Percentiles rank a stretch among this genome's conserved stretches.
These are phyloP conservation scores for Saccharomycopsis hybrid DNA, from an alignment of 1,139 yeast genomes.

Conservation along the genomic window DNA sequence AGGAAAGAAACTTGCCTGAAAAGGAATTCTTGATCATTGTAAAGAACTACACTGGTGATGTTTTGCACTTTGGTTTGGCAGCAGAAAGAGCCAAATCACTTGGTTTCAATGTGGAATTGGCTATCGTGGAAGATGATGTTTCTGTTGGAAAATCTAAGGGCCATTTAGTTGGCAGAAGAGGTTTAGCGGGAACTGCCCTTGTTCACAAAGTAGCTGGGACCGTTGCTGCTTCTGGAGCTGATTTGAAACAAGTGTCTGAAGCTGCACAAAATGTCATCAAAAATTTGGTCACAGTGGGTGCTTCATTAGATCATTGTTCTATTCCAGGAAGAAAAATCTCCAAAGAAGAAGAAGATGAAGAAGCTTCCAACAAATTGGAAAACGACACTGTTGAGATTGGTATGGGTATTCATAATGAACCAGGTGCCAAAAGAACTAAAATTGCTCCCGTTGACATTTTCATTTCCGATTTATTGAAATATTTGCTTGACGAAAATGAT, in stretches of 20 bases:
- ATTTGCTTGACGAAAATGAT: slow-evolving; percentile 50
- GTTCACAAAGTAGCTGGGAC: slow-evolving; percentile 86
- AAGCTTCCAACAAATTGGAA: background rate
- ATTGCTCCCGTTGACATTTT: slow-evolving; percentile 61
- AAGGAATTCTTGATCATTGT: slow-evolving; percentile 63
- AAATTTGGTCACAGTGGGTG: slow-evolving; percentile 78
- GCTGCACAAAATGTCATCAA: slow-evolving; percentile 58
- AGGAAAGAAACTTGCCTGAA: slow-evolving; percentile 3
- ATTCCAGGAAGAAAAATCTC: slow-evolving; percentile 74
- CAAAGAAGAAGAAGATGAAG: slow-evolving; percentile 37
- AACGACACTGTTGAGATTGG: slow-evolving; percentile 61
- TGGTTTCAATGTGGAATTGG: slow-evolving; percentile 65
- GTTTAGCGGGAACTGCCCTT: slow-evolving; percentile 82
- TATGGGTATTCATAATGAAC: slow-evolving; percentile 94
- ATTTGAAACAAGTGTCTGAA: slow-evolving; percentile 45
- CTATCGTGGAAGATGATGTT: slow-evolving; percentile 84
- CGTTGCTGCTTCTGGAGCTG: slow-evolving; percentile 45
- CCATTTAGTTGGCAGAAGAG: slow-evolving; percentile 89
- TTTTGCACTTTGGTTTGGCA: slow-evolving; percentile 84
- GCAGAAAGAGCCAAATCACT: slow-evolving; percentile 79
- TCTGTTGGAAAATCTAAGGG: slow-evolving; percentile 86
- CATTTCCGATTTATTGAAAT: slow-evolving; percentile 44
- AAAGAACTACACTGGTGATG: slow-evolving; percentile 92
- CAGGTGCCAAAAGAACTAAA: slow-evolving; percentile 65
- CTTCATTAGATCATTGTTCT: slow-evolving; percentile 81